Base-by-base conservation (phyloP, 805 yeast genomes). In the Barnettozyma wickerhamii region DNA sequence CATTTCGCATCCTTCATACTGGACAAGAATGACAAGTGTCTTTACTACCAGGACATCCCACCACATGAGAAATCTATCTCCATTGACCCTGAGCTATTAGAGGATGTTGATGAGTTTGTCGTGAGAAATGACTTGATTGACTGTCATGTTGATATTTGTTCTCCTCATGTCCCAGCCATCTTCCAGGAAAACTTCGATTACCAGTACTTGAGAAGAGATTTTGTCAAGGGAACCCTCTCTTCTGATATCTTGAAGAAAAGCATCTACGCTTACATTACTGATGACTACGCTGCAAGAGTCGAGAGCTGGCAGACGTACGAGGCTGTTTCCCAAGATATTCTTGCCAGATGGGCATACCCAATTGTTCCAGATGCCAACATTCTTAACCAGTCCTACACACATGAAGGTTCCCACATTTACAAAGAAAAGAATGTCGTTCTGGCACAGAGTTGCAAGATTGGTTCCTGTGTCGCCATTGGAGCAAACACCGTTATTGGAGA, bases 151-250 rank as follows among this genome's bases (percentile, higher is more conserved):
- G 99, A 93, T 64, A 88, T 93, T 46, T 93, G 99, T 63, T 74
- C 97, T 6, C 88, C 95, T 2, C 88, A 82, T 50, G 96, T 93
- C 10, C 97, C 97, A 1, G 93, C 95, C 13, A 82, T 91, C 46
- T 93, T 91, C 66, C 95, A 88, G 54, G 99, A 93, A 56, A 91
- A 93, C 62, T 93, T 93, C 55, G 99, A 93, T 65, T 93, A 90
- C 61, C 96, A 91, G 62, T 69, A 77, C 38, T 68, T 91, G 47
- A 75, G 99, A 61, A 71, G 75, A 27, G 98, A 93, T 64, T 93
- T 91, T 57, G 85, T 91, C 23, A 83, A 78, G 52, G 97, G 98
- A 40, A 93, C 91, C 19, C 70, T 93, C 45, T 82, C 93, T 13
- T 83, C 95, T 38, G 99, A 93, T 63, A 74, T 93, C 52, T 69